phyloP scores from a whole-genome alignment of 2,329 filamentous ascomycete genomes.

The Orbilia quercus region DNA sequence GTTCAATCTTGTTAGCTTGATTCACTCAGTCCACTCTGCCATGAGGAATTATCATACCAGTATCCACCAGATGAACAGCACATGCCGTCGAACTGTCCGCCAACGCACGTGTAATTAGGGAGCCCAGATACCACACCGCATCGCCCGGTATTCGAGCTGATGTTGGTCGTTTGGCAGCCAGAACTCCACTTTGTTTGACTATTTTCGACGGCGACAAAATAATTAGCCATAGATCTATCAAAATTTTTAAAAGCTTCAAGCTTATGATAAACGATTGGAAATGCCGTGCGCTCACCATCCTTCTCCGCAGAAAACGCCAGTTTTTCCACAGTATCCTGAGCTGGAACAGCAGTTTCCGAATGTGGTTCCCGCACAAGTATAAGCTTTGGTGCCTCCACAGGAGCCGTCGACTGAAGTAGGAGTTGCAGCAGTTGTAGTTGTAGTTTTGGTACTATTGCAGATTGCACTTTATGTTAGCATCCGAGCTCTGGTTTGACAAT shows the following conservation, averaged over 20 bases:
- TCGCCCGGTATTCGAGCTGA: constrained; percentile 24
- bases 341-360: constrained; percentile 34
- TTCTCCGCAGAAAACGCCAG: constrained; percentile 32
- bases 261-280: neutral
- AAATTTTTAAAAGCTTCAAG: neutral
- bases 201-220: neutral
- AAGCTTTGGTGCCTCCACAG: constrained; percentile 25
- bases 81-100: constrained; percentile 26
- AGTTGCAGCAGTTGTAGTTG: constrained; percentile 20
- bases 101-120: constrained; percentile 19
- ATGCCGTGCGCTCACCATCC: constrained; percentile 21
- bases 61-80: constrained; percentile 37
- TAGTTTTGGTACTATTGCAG: constrained; percentile 15
- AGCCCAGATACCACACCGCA: constrained; percentile 27
- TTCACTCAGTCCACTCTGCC: too few relatives aligned
- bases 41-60: constrained; percentile 8
- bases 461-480: neutral
- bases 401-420: constrained; percentile 25
- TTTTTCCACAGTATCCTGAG: constrained; percentile 32
- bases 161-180: constrained; percentile 28
- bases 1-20: neutral
- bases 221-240: neutral
- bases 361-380: constrained; percentile 26
- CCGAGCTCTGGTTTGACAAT: neutral
- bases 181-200: constrained; percentile 44